Percentiles rank a stretch among this genome's conserved stretches.
phyloP scores from a whole-genome alignment of 2,329 filamentous ascomycete genomes.

The Monosporascus sp. region DNA sequence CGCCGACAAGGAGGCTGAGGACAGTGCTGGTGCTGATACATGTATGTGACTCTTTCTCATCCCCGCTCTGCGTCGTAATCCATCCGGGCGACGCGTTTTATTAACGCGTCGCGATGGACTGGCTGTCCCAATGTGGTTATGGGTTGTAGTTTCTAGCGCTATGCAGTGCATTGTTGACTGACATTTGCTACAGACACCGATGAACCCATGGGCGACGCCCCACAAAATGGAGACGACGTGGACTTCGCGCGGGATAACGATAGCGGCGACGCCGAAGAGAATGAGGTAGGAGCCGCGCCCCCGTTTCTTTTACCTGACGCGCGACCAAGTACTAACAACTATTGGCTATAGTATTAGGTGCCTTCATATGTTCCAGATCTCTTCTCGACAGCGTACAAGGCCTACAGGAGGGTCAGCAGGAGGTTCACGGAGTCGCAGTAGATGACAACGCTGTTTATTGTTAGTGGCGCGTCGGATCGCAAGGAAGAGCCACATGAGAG shows the following conservation, averaged over 20 bases:
- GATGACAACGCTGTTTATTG: not conserved
- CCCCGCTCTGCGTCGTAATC: not conserved
- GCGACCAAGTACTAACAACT: not conserved
- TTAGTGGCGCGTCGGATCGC: not conserved
- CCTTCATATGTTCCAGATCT: not conserved
- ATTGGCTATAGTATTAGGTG: not conserved
- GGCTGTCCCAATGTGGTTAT: too few species aligned
- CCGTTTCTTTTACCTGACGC: not conserved
- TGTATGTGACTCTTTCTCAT: not conserved
- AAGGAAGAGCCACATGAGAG: too few species aligned
- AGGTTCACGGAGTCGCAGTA: not conserved
- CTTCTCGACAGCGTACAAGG: not conserved
- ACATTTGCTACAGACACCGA: not conserved
- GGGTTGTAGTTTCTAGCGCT: too few species aligned
- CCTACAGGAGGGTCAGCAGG: not conserved
- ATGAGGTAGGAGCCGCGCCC: not conserved
- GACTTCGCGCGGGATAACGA: not conserved
- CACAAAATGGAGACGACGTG: not conserved
- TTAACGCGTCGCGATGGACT: too few species aligned
- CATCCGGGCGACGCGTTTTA: too few species aligned
- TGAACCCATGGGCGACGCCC: not conserved
- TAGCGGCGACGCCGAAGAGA: not conserved
- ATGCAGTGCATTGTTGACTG: too few species aligned
- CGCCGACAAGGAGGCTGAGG: constrained; percentile 18
- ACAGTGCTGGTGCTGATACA: not conserved